Evolutionary conservation across 768 basidiomycete genomes (phyloP).

Genomic region (Imleria badia): DNA sequence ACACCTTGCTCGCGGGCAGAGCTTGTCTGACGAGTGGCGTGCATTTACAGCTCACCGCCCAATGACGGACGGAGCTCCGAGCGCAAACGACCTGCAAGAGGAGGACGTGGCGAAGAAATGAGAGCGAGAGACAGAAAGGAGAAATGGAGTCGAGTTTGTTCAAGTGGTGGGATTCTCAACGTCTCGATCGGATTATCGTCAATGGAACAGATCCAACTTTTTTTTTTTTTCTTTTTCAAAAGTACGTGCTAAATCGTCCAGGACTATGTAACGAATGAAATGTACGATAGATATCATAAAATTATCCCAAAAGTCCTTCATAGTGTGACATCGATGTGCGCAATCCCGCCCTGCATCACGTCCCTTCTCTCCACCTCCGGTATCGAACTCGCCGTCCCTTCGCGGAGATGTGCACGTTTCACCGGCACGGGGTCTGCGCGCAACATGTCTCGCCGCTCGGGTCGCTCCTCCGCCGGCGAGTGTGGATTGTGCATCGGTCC

Average conservation of each 20-base stretch:
- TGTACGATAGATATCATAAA: slow-evolving; percentile 26
- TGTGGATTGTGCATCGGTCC: slow-evolving; percentile 23
- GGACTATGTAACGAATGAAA: too few relatives aligned
- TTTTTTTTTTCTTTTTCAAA: too few relatives aligned
- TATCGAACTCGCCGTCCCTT: slow-evolving; percentile 11
- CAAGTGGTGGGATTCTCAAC: too few relatives aligned
- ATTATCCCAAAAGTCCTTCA: slow-evolving; percentile 10
- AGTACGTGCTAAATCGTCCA: too few relatives aligned
- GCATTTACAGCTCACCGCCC: slow-evolving; percentile 15
- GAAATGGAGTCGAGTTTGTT: too few relatives aligned
- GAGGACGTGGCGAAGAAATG: background rate
- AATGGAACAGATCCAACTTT: too few relatives aligned
- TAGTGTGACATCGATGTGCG: slow-evolving; percentile 23
- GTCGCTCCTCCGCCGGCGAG: slow-evolving; percentile 15
- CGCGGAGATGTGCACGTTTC: slow-evolving; percentile 24
- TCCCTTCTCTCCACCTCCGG: slow-evolving; percentile 25
- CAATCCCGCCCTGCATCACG: slow-evolving; percentile 25
- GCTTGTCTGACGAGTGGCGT: slow-evolving; percentile 14
- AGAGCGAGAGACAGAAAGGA: background rate
- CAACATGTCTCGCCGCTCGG: background rate
- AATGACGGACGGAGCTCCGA: background rate
- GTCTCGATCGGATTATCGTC: slow-evolving; percentile 9
- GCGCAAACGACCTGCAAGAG: background rate
- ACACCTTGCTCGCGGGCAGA: background rate
- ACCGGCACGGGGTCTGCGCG: background rate